Evolutionary conservation across 1,284 basidiomycete genomes (phyloP).

Genomic region (Tetrapyrgos nigripes): DNA sequence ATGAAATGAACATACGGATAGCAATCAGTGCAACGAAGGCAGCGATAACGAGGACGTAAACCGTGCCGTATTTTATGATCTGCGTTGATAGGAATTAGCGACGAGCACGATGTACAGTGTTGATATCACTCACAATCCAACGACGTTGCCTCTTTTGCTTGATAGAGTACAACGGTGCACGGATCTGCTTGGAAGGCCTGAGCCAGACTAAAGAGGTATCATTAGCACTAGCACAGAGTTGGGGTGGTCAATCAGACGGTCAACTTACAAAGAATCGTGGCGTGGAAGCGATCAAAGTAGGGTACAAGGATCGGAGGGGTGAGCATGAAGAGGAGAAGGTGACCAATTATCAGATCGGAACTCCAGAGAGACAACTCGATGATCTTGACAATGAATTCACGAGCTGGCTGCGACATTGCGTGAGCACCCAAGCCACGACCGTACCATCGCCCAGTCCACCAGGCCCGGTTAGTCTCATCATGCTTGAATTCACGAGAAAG

Average conservation of each 20-base stretch:
- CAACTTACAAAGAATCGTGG: constrained; percentile 74
- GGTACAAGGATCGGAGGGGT: constrained; percentile 77
- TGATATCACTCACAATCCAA: constrained; percentile 71
- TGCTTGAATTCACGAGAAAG: constrained; percentile 96
- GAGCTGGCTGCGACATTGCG: constrained; percentile 88
- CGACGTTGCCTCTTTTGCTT: constrained; percentile 88
- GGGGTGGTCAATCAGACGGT: constrained; percentile 21
- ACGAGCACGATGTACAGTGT: constrained; percentile 1
- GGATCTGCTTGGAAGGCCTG: constrained; percentile 89
- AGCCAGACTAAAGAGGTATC: constrained; percentile 70
- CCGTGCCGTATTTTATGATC: constrained; percentile 79
- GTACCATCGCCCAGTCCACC: constrained; percentile 98
- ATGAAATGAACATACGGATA: constrained; percentile 63
- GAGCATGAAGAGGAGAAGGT: constrained; percentile 77
- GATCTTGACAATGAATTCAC: constrained; percentile 90
- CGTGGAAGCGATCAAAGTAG: constrained; percentile 78
- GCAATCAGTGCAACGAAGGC: constrained; percentile 81
- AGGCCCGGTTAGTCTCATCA: constrained; percentile 95
- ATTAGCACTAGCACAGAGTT: constrained; percentile 23
- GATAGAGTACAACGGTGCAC: constrained; percentile 90
- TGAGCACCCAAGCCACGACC: constrained; percentile 88
- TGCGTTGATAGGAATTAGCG: constrained; percentile 30
- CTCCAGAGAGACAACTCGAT: constrained; percentile 85
- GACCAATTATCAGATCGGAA: constrained; percentile 74
- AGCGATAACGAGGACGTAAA: constrained; percentile 78